Base-by-base conservation (phyloP, 805 yeast genomes). In the Yarrowia sp. region DNA sequence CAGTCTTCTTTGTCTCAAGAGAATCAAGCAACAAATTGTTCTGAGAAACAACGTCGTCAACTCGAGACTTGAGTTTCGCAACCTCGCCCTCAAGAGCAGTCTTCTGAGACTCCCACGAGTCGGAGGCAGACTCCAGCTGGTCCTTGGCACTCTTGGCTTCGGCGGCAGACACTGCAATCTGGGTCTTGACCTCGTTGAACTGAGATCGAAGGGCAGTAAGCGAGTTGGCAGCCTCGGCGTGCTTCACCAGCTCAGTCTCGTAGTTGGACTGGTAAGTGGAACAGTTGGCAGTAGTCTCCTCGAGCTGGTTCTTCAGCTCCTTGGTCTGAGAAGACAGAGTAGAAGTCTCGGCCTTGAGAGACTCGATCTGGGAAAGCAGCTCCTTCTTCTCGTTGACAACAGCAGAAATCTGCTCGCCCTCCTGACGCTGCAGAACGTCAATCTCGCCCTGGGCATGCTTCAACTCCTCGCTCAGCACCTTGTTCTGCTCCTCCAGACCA, bases 11-110 rank as follows among this genome's bases (percentile, higher is more conserved):
- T 10, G 74, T 72, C 69, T 88, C 94, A 34, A 92, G 76, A 75
- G 91, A 95, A 70, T 86, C 87, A 69, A 88, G 83, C 17, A 91
- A 78, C 6, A 90, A 80, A 60, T 84, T 80, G 74, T 91, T 90
- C 74, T 91, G 96, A n/a, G 85, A 80, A 14, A 84, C 79, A 44
- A 90, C 77, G 65, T 87, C 92, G 24, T 84, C 81, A 33, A 84
- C 73, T 69, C 86, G 83, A 3, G 76, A 71, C 24, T 80, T 81
- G 9, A 84, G 77, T 24, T 75, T 70, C n/a, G 78, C 80, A 53
- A 89, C 73, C 66, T 86, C 85, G 50, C 81, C 83, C 67, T 84
- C 86, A 34, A 81, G 76, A 1, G 76, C 75, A 1, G 72, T 50
- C 71, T 77, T 81, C 72, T 84, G 85, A 3, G 78, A 55, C 3